phyloP scores from a whole-genome alignment of 495 filamentous ascomycete genomes.

The Penicillium arizonense region DNA sequence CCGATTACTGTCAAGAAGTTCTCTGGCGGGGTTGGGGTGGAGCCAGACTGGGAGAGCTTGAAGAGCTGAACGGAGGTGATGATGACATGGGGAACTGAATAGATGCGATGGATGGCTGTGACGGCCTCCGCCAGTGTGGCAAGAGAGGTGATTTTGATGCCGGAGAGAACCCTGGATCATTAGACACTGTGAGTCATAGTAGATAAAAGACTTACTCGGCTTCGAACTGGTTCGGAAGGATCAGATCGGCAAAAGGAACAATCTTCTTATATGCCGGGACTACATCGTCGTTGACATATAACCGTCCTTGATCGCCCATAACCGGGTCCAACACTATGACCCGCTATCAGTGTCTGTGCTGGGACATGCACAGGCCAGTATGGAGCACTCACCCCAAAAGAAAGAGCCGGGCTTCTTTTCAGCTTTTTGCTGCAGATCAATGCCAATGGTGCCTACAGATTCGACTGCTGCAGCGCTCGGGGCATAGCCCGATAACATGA shows the following conservation, averaged over 20 bases:
- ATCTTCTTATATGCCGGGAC: conserved; percentile 86
- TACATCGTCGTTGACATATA: conserved; percentile 88
- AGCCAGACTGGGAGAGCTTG: conserved; percentile 36
- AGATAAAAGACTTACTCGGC: conserved; percentile 65
- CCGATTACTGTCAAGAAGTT: conserved; percentile 72
- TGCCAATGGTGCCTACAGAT: conserved; percentile 77
- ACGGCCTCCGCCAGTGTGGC: conserved; percentile 69
- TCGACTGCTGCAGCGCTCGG: conserved; percentile 80
- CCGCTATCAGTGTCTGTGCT: conserved; percentile 1
- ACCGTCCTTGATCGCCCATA: conserved; percentile 90
- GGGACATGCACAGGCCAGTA: neutral
- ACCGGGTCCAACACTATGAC: conserved; percentile 84
- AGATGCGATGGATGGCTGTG: conserved; percentile 69
- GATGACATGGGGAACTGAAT: conserved; percentile 83
- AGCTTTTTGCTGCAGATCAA: conserved; percentile 70
- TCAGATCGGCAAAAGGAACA: conserved; percentile 79
- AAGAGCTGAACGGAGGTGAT: conserved; percentile 77
- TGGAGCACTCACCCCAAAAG: conserved; percentile 70
- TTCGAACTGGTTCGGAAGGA: conserved; percentile 96
- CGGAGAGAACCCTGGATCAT: conserved; percentile 67
- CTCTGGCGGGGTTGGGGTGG: conserved; percentile 33
- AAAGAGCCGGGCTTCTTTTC: conserved; percentile 68
- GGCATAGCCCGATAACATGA: conserved; percentile 91
- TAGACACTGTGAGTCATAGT: neutral
- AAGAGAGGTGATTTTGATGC: conserved; percentile 75